These are phyloP conservation scores for Flagelloscypha sp. DNA, from an alignment of 768 basidiomycete genomes.

Conservation along the genomic window DNA sequence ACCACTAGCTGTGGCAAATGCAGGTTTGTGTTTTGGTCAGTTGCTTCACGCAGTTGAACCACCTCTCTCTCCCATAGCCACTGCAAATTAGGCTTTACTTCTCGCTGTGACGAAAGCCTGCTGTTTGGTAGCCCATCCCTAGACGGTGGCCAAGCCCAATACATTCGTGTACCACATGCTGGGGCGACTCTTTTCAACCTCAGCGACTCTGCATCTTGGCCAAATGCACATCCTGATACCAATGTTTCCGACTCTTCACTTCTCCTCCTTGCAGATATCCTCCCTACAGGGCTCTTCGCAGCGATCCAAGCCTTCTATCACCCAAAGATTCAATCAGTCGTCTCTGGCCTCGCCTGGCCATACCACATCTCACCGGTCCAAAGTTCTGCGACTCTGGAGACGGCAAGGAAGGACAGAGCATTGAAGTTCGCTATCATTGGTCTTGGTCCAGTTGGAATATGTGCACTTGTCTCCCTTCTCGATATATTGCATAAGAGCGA, in stretches of 20 bases:
- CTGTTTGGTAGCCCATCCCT: conserved; percentile 62
- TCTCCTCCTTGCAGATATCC: conserved; percentile 67
- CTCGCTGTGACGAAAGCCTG: conserved; percentile 50
- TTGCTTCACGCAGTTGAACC: background rate
- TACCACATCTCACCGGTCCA: no score
- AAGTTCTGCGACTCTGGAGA: conserved; percentile 12
- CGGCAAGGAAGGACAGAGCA: conserved; percentile 34
- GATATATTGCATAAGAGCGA: conserved; percentile 49
- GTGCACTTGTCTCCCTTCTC: conserved; percentile 54
- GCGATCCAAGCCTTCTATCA: conserved; percentile 65
- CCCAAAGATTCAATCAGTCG: conserved; percentile 57
- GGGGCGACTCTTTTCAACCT: conserved; percentile 72
- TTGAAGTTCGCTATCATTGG: conserved; percentile 64
- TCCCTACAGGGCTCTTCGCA: conserved; percentile 76
- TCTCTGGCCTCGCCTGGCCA: conserved; percentile 57
- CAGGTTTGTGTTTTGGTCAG: conserved; percentile 57
- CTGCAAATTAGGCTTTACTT: conserved; percentile 67
- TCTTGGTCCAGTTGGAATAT: conserved; percentile 74
- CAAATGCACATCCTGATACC: no score
- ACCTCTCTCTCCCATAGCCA: no score
- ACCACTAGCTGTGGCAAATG: conserved; percentile 79
- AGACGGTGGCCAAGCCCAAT: conserved; percentile 75
- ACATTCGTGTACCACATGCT: conserved; percentile 68
- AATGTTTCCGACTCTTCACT: conserved; percentile 55
- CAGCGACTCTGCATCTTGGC: conserved; percentile 38